Evolutionary conservation across 2,329 filamentous ascomycete genomes (phyloP).

Genomic region (Claviceps maximensis): DNA sequence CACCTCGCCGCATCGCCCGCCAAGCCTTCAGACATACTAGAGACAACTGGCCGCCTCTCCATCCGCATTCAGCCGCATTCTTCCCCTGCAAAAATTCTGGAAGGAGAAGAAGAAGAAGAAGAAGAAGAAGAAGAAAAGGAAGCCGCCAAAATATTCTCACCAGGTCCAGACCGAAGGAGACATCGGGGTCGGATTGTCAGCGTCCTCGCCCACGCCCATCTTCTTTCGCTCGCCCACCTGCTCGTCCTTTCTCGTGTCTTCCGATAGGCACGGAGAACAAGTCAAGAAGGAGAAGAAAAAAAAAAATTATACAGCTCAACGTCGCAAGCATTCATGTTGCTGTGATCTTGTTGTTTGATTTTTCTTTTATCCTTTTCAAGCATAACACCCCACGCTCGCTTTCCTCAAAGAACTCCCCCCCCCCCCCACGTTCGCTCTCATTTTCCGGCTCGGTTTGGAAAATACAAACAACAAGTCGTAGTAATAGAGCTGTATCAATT

Average conservation of each 20-base stretch:
- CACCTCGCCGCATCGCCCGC: too few relatives aligned
- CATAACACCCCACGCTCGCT: slow-evolving; percentile 21
- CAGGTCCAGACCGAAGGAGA: background rate
- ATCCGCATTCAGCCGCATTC: too few relatives aligned
- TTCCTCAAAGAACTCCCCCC: slow-evolving; percentile 10
- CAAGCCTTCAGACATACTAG: background rate
- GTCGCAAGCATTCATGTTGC: slow-evolving; percentile 4
- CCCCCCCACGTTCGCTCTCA: slow-evolving; percentile 5
- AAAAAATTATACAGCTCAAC: background rate
- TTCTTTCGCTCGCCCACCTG: background rate
- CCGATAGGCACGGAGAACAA: background rate
- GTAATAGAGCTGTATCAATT: background rate
- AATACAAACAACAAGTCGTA: background rate
- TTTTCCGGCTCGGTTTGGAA: slow-evolving; percentile 1
- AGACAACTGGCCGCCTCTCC: background rate
- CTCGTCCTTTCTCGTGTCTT: background rate
- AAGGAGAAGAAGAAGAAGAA: too few relatives aligned
- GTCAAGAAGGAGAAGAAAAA: background rate
- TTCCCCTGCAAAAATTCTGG: too few relatives aligned
- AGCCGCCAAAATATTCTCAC: background rate
- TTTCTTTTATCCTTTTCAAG: slow-evolving; percentile 6
- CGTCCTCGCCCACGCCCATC: background rate
- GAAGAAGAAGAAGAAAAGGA: too few relatives aligned
- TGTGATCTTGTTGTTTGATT: background rate
- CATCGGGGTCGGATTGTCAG: background rate